phyloP scores from a whole-genome alignment of 2,329 filamentous ascomycete species.

The Akanthomyces muscarius region DNA sequence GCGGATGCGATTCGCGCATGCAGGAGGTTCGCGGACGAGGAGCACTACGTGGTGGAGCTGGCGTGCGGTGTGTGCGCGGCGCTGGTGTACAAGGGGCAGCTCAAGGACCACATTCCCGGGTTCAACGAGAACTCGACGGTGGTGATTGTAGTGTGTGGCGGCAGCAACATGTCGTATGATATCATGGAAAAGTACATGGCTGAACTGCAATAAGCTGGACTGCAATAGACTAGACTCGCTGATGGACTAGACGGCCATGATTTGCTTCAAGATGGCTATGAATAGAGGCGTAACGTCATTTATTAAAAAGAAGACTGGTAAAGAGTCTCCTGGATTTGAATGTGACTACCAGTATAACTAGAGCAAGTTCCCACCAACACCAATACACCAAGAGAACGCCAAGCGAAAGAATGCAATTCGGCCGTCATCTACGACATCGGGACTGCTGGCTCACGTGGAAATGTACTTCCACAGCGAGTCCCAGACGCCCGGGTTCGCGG shows the following conservation, averaged over 20 bases:
- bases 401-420: background rate
- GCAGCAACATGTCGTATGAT: conserved; percentile 31
- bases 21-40: conserved; percentile 27
- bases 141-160: conserved; percentile 31
- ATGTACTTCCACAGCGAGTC: conserved; percentile 14
- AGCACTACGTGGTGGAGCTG: conserved; percentile 29
- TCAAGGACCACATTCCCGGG: conserved; percentile 24
- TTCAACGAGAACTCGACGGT: conserved; percentile 25
- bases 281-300: background rate
- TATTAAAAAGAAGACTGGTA: background rate
- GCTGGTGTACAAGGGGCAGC: conserved; percentile 25
- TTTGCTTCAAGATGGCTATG: background rate
- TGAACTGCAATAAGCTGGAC: background rate
- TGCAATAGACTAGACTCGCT: background rate
- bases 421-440: too few relatives aligned
- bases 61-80: conserved; percentile 29
- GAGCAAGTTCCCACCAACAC: background rate
- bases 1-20: conserved; percentile 27
- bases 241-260: background rate
- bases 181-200: conserved; percentile 25
- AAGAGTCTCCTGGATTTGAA: background rate
- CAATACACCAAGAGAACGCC: background rate
- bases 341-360: background rate
- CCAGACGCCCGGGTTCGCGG: background rate
- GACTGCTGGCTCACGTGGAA: background rate